A percentile compares a stretch with the other conserved stretches of the same genome.
Conservation (phyloP, 148 eudicot species). For the Nepenthes mirabilis region DNA sequence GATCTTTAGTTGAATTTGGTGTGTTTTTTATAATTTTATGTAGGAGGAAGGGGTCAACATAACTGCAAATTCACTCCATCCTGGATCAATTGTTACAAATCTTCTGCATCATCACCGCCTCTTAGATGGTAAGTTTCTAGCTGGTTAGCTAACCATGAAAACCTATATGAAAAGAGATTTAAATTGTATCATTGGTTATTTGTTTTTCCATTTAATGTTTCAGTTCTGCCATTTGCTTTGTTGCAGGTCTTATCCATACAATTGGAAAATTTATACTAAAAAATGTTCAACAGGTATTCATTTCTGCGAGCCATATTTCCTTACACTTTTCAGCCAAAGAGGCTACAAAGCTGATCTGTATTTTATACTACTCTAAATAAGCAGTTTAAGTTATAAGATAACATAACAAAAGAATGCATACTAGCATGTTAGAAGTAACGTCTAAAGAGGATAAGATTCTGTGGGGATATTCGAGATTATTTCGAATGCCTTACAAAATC, state of each 20-base stretch:
- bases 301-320: not conserved
- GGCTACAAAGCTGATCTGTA: too few species aligned
- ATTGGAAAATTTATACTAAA: slow-evolving; percentile 57
- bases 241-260: slow-evolving; percentile 38
- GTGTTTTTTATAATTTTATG: not conserved
- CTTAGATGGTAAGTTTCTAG: slow-evolving; percentile 31
- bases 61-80: slow-evolving; percentile 81
- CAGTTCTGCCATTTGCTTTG: slow-evolving; percentile 3
- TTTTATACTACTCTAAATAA: too few species aligned
- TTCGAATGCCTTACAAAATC: too few species aligned
- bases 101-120: slow-evolving; percentile 47
- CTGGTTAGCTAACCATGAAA: not conserved
- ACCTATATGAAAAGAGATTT: not conserved
- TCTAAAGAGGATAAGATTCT: too few species aligned
- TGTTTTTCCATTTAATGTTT: not conserved
- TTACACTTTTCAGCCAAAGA: too few species aligned
- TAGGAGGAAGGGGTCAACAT: slow-evolving; percentile 72
- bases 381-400: too few species aligned
- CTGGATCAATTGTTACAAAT: slow-evolving; percentile 78
- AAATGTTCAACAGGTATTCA: slow-evolving; percentile 46
- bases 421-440: too few species aligned
- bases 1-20: not conserved
- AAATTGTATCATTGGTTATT: not conserved
- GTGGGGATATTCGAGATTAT: too few species aligned
- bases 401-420: too few species aligned